These are phyloP conservation scores for Trametes coccinea DNA, from an alignment of 768 basidiomycete species.

Conservation along the genomic window DNA sequence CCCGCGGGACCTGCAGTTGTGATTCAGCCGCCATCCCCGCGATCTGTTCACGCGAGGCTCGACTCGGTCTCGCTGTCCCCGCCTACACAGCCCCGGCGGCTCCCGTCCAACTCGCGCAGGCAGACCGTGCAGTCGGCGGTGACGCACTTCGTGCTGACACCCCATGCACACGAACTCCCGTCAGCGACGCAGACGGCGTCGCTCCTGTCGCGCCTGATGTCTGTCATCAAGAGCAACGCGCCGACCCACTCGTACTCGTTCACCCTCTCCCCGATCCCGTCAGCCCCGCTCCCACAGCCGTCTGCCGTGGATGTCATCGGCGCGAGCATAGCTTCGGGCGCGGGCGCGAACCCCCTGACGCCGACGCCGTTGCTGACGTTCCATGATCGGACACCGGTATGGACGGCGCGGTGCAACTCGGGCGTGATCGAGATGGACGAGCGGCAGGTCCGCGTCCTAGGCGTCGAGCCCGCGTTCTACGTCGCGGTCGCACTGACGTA, in stretches of 20 bases:
- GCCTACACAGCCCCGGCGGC: background rate
- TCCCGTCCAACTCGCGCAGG: background rate
- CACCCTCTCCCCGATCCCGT: conserved; percentile 44
- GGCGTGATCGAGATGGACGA: conserved; percentile 67
- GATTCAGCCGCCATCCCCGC: conserved; percentile 32
- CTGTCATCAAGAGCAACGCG: conserved; percentile 31
- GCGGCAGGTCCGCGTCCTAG: conserved; percentile 54
- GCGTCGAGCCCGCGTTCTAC: conserved; percentile 79
- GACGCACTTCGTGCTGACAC: conserved; percentile 36
- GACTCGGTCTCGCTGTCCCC: conserved; percentile 26
- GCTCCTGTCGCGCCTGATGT: conserved; percentile 32
- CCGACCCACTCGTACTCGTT: conserved; percentile 67
- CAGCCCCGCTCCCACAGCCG: conserved; percentile 26
- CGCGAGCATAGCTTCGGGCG: background rate
- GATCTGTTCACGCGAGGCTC: conserved; percentile 33
- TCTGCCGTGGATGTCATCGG: conserved; percentile 2
- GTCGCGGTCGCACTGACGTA: conserved; percentile 73
- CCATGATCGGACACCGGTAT: conserved; percentile 69
- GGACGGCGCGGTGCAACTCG: conserved; percentile 55
- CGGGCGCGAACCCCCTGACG: conserved; percentile 27
- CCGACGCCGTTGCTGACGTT: conserved; percentile 60
- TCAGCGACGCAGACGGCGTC: conserved; percentile 17
- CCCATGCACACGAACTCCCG: conserved; percentile 30
- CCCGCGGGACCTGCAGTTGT: conserved; percentile 30
- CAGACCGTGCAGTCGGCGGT: conserved; percentile 19